Evolutionary conservation across 768 basidiomycete species (phyloP), one percentile per base, ranked within the genome.

Genomic region (Mycena rosella): DNA sequence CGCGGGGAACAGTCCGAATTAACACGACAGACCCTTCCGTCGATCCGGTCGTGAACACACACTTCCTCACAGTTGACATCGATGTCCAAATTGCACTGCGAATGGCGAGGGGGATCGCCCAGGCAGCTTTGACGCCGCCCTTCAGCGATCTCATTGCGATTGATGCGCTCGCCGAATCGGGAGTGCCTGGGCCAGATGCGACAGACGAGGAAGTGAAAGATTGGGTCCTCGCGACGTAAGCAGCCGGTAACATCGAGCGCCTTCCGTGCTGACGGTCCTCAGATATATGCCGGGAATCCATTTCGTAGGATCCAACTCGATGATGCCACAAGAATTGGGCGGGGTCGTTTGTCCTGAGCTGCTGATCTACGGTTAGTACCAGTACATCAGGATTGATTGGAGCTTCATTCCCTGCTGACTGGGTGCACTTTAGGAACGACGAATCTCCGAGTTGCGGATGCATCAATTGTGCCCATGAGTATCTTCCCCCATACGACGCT

Each of bases 371-470:
- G 69, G 69, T 67, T 3, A 17, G 38, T 38, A 14, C 32, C n/a
- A 22, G 62, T 51, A 6, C 27, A 27, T 56, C 24, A 30, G 6
- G n/a, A 14, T 30, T 15, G 20, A 4, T 29, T 15, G 6, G 5
- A 13, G 32, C 32, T 34, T 6, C 6, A 34, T n/a, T n/a, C n/a
- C n/a, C n/a, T n/a, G 11, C 5, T 34, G 11, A 34, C 32, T 34
- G 10, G 17, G 8, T 32, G 7, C 18, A 20, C 22, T 40, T 15
- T 26, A 68, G 70, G 67, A 15, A 69, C 67, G 14, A 69, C 67
- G n/a, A 72, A 72, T 60, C 66, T 79, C 9, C 72, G 75, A 14
- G 73, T 78, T 8, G 74, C 74, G 11, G 77, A 77, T 60, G 76
- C 76, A 13, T 72, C 69, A n/a, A 68, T 78, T 44, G 45, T 77